Evolutionary conservation across 148 eudicot genomes (phyloP), one percentile per base, ranked within the genome.

Genomic region (Camellia lanceoleosa): DNA sequence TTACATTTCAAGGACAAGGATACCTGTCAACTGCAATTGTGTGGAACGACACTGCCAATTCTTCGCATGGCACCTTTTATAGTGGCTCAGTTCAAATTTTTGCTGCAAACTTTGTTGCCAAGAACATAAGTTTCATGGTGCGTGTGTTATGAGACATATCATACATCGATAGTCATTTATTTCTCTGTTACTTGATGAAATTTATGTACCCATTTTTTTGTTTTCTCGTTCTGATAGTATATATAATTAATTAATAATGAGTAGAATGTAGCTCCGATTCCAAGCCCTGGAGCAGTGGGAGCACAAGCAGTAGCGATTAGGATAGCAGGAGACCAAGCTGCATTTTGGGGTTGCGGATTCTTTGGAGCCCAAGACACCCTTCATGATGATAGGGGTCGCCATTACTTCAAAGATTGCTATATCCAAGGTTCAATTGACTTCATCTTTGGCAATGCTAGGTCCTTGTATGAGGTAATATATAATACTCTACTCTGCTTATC

Each of bases 271-370:
- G 98, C 98, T 62, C 98, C 98, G 38, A 93, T 93, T 30, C 93
- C 97, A 4, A 82, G 69, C 9, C 98, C 98, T 0, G 97, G 98
- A 5, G 94, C 78, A 5, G 84, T 84, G 7, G 97, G 98, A 80
- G 97, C 97, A 30, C 97, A 95, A 84, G 98, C 94, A 5, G 98
- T 95, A 70, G 98, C 98, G 0, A 87, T 93, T 0, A 89, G 98
- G 82, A 78, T 93, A 43, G 89, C 81, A 43, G 98, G 94, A 46
- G 98, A 95, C 65, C 80, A 81, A 76, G 93, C 97, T 3, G 90
- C 97, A 20, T 95, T 95, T 74, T 95, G 96, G 98, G 97, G 98
- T 14, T 93, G 98, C 73, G 98, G 98, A 12, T 95, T 95, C 86
- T 95, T 92, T 73, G 98, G 98, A 65, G 94, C 97, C 38, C 38